These are phyloP conservation scores for Cadophora sp. DNA, from an alignment of 2,329 filamentous ascomycete species.

Conservation along the genomic window DNA sequence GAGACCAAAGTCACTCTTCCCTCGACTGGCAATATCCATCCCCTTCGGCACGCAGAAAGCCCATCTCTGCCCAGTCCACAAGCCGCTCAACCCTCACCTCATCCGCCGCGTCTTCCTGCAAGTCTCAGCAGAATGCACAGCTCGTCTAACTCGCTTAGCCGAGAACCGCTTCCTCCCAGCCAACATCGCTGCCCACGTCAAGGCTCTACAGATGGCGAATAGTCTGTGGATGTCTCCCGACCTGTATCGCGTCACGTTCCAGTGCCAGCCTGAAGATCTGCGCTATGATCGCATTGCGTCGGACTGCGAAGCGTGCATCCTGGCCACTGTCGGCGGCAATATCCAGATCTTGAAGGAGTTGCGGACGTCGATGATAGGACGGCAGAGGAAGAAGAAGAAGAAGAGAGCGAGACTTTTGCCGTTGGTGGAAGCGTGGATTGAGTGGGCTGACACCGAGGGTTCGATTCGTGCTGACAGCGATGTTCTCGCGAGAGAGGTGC, in stretches of 20 bases:
- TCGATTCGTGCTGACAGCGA: constrained; percentile 16
- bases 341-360: constrained; percentile 53
- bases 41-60: constrained; percentile 27
- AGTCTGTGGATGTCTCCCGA: constrained; percentile 47
- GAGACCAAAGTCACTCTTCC: constrained; percentile 25
- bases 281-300: constrained; percentile 44
- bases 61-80: constrained; percentile 53
- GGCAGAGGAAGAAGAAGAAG: constrained; percentile 40
- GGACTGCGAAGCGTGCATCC: constrained; percentile 60
- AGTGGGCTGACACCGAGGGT: constrained; percentile 23
- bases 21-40: constrained; percentile 24
- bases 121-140: constrained; percentile 52
- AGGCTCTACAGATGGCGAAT: constrained; percentile 35
- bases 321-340: constrained; percentile 56
- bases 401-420: constrained; percentile 28
- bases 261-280: constrained; percentile 41
- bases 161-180: constrained; percentile 31
- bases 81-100: constrained; percentile 50
- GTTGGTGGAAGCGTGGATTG: constrained; percentile 37
- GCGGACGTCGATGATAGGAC: constrained; percentile 51
- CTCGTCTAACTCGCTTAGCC: constrained; percentile 42
- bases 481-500: constrained; percentile 30
- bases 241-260: constrained; percentile 49
- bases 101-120: constrained; percentile 54
- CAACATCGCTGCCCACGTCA: constrained; percentile 23